A percentile compares a stretch with the other conserved stretches of the same genome.
phyloP scores from a whole-genome alignment of 2,329 filamentous ascomycete species.

The Apiospora hydei region DNA sequence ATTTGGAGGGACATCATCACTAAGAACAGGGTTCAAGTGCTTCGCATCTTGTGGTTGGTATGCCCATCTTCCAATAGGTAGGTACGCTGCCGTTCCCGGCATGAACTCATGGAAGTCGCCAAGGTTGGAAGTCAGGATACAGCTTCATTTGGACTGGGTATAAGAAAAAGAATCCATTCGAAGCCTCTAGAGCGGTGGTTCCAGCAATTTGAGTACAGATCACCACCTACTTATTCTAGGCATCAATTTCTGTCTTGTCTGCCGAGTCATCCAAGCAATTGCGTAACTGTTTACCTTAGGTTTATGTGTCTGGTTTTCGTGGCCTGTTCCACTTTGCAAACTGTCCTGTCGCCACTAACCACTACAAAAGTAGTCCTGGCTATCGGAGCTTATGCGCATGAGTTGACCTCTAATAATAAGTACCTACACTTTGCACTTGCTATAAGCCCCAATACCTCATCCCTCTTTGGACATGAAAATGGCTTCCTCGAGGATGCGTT shows the following conservation, averaged over 20 bases:
- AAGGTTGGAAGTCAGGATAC: background rate
- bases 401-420: background rate
- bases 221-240: background rate
- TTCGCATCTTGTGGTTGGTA: no score
- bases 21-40: no score
- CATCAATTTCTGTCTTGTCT: background rate
- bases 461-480: slow-evolving; percentile 30
- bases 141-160: background rate
- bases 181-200: background rate
- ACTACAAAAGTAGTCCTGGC: background rate
- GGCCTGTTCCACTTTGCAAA: slow-evolving; percentile 29
- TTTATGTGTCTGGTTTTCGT: slow-evolving; percentile 26
- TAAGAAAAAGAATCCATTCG: background rate
- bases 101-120: background rate
- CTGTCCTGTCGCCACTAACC: slow-evolving; percentile 29
- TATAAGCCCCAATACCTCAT: background rate
- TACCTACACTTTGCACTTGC: background rate
- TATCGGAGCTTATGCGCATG: background rate
- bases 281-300: background rate
- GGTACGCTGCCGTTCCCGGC: no score
- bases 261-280: slow-evolving; percentile 4
- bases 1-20: no score
- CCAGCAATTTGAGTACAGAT: background rate
- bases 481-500: slow-evolving; percentile 30
- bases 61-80: no score